Evolutionary conservation across 495 filamentous ascomycete genomes (phyloP), one percentile per base, ranked within the genome.

Genomic region (Hypoxylon fragiforme): DNA sequence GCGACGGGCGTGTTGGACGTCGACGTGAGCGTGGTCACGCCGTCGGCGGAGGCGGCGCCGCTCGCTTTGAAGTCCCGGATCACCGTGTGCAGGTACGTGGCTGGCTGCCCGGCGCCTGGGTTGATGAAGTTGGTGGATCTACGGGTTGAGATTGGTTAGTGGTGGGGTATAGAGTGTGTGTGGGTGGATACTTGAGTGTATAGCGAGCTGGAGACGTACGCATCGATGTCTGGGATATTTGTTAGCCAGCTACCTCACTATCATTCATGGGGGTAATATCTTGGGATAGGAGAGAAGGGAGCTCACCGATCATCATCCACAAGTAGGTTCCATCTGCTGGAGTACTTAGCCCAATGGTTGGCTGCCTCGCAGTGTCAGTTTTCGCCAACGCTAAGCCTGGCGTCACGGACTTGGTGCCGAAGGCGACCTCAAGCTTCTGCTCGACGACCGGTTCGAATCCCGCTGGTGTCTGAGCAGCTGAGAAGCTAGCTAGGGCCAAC

Each of bases 301-400:
- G 44, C 68, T 52, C 63, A 73, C 73, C 74, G 34, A 78, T 73
- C 70, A 79, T 65, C 47, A 75, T 62, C 60, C 73, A 74, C 12
- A 79, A 38, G 42, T 77, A 79, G 12, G 73, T 72, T 13, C 69
- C 70, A 6, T 64, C 68, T 0, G 67, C 62, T 4, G 47, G 60
- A 20, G 66, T 64, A 3, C 59, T 69, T 16, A 74, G 63, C 2
- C 77, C 75, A 21, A 78, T 69, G 2, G 69, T 71, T 5, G 77
- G 77, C 31, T 67, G 65, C 30, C 64, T 70, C 2, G 71, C 57
- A 5, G 69, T 72, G 3, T 71, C 64, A 50, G 73, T 52, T 50
- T 73, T 77, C 2, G 69, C 64, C 20, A 77, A 12, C 18, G 66
- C 57, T 13, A 68, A 59, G 7, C 76, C 76, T 0, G 74, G 72